Evolutionary conservation across 1,284 basidiomycete genomes (phyloP), one percentile per base, ranked within the genome.

Genomic region (Mycosarcoma mackinlayi): DNA sequence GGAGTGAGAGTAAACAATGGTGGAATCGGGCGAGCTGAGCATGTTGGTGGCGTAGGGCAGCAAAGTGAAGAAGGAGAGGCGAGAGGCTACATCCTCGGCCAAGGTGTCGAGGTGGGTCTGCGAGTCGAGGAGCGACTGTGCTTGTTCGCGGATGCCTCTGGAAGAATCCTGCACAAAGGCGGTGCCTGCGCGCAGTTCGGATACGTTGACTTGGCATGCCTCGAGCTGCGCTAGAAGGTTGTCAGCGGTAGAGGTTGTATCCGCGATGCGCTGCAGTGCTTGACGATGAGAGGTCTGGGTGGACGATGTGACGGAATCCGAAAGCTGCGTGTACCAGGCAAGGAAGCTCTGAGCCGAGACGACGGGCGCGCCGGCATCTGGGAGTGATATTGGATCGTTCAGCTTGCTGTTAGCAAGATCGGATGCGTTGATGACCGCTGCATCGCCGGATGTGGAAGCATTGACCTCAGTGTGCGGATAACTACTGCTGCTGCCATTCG

Each of bases 31-130:
- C 18, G 72, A 67, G 54, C 69, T 72, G 42, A 80, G 68, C 51
- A 81, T 63, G 24, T 57, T 57, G 10, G 79, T 78, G 6, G 72
- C 70, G 19, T 72, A 67, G 0, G 76, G 76, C 0, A 80, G 67
- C 33, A 81, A 41, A 14, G 74, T 70, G 51, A 81, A 81, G 70
- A 78, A 80, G 14, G 68, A 66, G 18, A 79, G 77, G 10, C 79
- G 66, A 16, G 73, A 57, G 9, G 53, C 34, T 11, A 81, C 50
- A 4, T 73, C 60, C 13, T 73, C 57, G 9, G 72, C 60, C 10
- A 79, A 48, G 10, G 35, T 44, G 25, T 76, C 69, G 35, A 81
- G 69, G 24, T 78, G 69, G 4, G 53, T 60, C 45, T 75, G 75
- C 6, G 64, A 61, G 34, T 69, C 54, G 21, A 77, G 60, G 14